phyloP scores from a whole-genome alignment of 768 basidiomycete genomes.

The Lactifluus subvellereus region DNA sequence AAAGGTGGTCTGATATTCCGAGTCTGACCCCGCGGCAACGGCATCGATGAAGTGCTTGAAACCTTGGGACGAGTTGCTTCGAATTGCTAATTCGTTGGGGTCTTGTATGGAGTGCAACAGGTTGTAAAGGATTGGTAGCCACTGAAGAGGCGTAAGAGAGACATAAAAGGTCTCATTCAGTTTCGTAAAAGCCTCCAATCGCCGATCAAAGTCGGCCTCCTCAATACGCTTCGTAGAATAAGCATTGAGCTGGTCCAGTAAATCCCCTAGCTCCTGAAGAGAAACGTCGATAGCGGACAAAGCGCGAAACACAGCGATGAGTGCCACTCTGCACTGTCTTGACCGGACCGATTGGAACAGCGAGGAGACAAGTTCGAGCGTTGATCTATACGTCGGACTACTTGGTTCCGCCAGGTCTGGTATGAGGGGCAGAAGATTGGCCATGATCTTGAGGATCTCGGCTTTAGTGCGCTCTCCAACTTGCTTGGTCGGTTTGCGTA shows the following conservation, averaged over 20 bases:
- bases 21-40: constrained; percentile 38
- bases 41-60: constrained; percentile 74
- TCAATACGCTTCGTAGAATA: constrained; percentile 79
- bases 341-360: constrained; percentile 75
- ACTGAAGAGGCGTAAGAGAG: constrained; percentile 45
- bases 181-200: constrained; percentile 65
- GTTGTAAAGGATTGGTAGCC: constrained; percentile 82
- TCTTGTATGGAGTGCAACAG: constrained; percentile 85
- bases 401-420: constrained; percentile 47
- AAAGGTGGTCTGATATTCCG: constrained; percentile 52
- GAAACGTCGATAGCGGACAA: constrained; percentile 43
- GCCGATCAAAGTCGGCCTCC: constrained; percentile 88
- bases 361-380: constrained; percentile 62
- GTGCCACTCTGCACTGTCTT: constrained; percentile 60
- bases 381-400: constrained; percentile 43
- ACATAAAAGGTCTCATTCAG: constrained; percentile 64
- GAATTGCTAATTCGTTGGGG: constrained; percentile 77
- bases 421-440: constrained; percentile 59
- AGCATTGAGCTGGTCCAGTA: constrained; percentile 73
- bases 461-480: constrained; percentile 85
- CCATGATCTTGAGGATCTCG: constrained; percentile 68
- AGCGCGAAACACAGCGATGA: constrained; percentile 59
- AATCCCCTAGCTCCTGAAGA: constrained; percentile 43
- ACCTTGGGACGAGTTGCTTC: constrained; percentile 71
- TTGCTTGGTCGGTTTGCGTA: constrained; percentile 68